Evolutionary conservation across 1,139 yeast genomes (phyloP), one percentile per base, ranked within the genome.

Genomic region (Blastobotrys niveus): DNA sequence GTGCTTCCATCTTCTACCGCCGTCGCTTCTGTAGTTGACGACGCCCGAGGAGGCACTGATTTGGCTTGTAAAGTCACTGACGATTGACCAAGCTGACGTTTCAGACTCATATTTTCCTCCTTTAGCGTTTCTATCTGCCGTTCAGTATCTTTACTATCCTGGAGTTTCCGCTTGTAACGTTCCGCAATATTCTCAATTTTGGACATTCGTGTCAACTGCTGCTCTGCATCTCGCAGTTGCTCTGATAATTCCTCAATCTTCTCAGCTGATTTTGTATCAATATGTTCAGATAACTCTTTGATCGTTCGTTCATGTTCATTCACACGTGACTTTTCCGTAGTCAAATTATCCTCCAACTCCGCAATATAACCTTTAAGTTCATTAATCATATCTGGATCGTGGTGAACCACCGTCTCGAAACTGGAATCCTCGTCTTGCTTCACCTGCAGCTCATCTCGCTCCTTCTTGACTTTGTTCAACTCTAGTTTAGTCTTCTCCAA

Each of bases 141-240:
- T 10, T 44, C 48, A 24, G 49, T 27, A 20, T 43, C 50, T 29
- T 53, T 48, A 10, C 33, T 33, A 14, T 45, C 48, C 24, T 49
- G 51, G 25, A 51, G 36, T 25, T 48, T 53, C 10, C 48, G 44
- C 22, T 52, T 49, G 42, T 53, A 53, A 34, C 53, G 37, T 29
- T 50, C 52, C 3, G 54, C 52, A 15, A 48, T 45, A 2, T 25
- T 41, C 33, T 52, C 52, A 15, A 51, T 27, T 20, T 50, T 49
- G n/a, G 46, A 37, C 24, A 48, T 39, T 25, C 46, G 38, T 18
- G 21, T 22, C 9, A 50, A 12, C 21, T 49, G 46, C 26, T 44
- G 47, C 15, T 49, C 42, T 17, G 38, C 19, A 36, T 53, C 54
- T 9, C 40, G 27, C 20, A 52, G 26, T 31, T 51, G 42, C n/a